Evolutionary conservation across 2,329 filamentous ascomycete species (phyloP).

Genomic region (Spiromastix sp.): DNA sequence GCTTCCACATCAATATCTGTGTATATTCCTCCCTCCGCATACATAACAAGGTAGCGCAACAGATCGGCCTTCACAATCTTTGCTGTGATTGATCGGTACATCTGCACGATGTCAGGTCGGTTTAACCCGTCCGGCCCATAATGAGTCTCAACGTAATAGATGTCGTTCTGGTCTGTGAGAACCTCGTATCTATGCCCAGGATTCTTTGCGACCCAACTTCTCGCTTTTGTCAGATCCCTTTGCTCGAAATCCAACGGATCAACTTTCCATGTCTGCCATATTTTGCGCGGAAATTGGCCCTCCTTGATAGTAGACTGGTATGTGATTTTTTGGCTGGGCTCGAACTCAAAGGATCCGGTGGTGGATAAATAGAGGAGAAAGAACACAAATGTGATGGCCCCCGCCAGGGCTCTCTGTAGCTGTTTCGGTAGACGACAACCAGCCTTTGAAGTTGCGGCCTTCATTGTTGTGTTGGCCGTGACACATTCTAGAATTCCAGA

Average conservation of each 20-base stretch:
- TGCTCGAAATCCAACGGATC: constrained; percentile 57
- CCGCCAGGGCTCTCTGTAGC: too few relatives aligned
- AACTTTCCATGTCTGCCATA: constrained; percentile 71
- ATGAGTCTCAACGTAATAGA: constrained; percentile 57
- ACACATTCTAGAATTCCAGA: too few relatives aligned
- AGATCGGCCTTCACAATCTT: constrained; percentile 59
- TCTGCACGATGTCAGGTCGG: constrained; percentile 54
- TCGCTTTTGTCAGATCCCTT: constrained; percentile 49
- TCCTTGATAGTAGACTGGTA: constrained; percentile 15
- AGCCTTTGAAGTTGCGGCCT: too few relatives aligned
- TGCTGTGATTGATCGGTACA: constrained; percentile 50
- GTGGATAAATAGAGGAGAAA: constrained; percentile 40
- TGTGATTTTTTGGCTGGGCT: too few relatives aligned
- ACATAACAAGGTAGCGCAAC: constrained; percentile 57
- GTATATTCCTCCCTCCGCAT: constrained; percentile 53
- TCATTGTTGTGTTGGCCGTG: too few relatives aligned
- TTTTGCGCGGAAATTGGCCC: constrained; percentile 52
- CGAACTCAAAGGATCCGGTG: constrained; percentile 20
- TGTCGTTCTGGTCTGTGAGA: constrained; percentile 57
- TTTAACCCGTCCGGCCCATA: constrained; percentile 57
- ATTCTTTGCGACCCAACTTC: constrained; percentile 57
- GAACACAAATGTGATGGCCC: constrained; percentile 36
- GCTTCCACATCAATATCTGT: constrained; percentile 52
- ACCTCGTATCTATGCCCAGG: constrained; percentile 58
- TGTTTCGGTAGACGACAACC: constrained; percentile 37